Conservation (phyloP, 805 yeast species). For the Vanderwaltozyma tropicalis region DNA sequence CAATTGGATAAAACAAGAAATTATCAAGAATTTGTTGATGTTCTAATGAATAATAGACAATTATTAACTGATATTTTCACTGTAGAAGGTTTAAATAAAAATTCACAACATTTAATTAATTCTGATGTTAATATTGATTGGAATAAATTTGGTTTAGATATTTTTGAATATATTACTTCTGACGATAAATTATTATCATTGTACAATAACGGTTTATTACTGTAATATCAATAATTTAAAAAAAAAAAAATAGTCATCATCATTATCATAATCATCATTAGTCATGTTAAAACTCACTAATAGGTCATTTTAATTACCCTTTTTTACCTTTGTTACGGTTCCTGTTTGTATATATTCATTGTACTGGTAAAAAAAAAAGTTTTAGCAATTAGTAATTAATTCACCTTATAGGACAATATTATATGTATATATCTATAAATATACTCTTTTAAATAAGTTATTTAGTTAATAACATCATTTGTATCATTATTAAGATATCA, state of each 20-base stretch:
- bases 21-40: conserved; percentile 24
- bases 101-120: conserved; percentile 1
- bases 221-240: too few species aligned
- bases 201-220: conserved; percentile 15
- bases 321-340: too few species aligned
- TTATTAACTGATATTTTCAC: conserved; percentile 25
- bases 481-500: neutral
- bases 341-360: too few species aligned
- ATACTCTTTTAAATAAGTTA: neutral
- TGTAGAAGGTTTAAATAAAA: conserved; percentile 13
- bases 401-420: too few species aligned
- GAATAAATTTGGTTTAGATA: conserved; percentile 21
- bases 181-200: conserved; percentile 14
- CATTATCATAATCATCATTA: too few species aligned
- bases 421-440: too few species aligned
- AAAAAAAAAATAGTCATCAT: too few species aligned
- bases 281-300: too few species aligned
- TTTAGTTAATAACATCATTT: neutral
- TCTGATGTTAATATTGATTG: conserved; percentile 12
- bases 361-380: too few species aligned
- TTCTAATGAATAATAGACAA: conserved; percentile 15
- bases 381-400: too few species aligned
- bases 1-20: conserved; percentile 23
- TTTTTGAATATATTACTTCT: conserved; percentile 14
- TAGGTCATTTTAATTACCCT: too few species aligned